Evolutionary conservation across 2,329 filamentous ascomycete genomes (phyloP), one percentile per base, ranked within the genome.

Genomic region (Bipolaris bicolor): DNA sequence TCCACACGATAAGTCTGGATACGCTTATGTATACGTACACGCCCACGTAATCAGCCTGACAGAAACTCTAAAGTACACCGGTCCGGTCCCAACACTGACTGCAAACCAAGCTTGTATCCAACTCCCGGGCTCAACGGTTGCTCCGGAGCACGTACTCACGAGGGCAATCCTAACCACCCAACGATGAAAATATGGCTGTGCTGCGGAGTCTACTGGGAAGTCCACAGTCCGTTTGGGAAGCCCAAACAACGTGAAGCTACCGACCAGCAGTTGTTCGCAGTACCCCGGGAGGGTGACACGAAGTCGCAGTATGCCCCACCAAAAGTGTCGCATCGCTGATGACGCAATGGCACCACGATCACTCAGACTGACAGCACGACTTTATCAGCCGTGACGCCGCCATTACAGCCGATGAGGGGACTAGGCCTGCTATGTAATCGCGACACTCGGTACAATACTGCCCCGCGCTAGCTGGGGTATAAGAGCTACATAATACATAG

Each of bases 171-270:
- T 33, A 29, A 24, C n/a, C 10, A 31, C 5, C 29, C 10, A 18
- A 48, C 16, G 5, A 66, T 66, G 63, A 66, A 63, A 58, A 60
- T 63, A 1, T 66, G 63, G 62, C 51, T 66, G 16, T 66, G 62
- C 36, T 66, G 61, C 33, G 63, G 63, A 5, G 55, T 66, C 11
- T 64, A 62, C 46, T 60, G 62, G 50, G 62, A 66, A 34, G 43
- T 66, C 9, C 59, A 62, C 44, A 63, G 34, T 26, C 63, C 63
- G 1, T 64, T 64, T 49, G 57, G 57, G 5, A 64, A 55, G 3
- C 55, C 54, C 3, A 59, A 52, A 16, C 52, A 47, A 36, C 54
- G 53, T 18, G 60, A 64, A 26, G 53, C 55, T 37, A 47, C 43
- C 26, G 48, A 60, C n/a, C 62, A 66, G 22, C 57, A 64, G 26